Evolutionary conservation across 139 green algal genomes (phyloP).

Genomic region (Gonium pectorale): DNA sequence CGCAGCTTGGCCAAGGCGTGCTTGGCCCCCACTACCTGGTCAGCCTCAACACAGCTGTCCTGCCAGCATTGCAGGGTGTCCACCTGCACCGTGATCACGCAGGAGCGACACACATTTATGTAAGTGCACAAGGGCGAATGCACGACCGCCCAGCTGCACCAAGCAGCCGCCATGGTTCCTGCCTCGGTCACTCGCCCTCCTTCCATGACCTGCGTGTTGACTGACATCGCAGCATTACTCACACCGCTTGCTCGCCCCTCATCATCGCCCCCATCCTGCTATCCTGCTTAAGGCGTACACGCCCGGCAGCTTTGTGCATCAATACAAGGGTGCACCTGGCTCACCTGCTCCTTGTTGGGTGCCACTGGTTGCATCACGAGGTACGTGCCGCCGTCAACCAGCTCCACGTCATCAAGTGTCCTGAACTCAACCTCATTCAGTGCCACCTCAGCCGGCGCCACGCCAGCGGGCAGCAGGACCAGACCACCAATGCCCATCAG

Average conservation of each 20-base stretch:
- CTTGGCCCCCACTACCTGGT: neutral
- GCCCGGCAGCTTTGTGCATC: neutral
- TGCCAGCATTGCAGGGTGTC: neutral
- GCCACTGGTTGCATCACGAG: neutral
- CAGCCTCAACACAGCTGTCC: neutral
- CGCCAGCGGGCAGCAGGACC: neutral
- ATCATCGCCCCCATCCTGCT: neutral
- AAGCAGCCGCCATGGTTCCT: neutral
- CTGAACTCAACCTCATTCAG: neutral
- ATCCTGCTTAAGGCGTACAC: neutral
- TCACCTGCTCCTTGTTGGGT: neutral
- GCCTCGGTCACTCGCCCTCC: neutral
- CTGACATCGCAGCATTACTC: neutral
- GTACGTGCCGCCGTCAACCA: neutral
- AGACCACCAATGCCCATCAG: neutral
- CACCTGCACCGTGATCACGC: too few species aligned
- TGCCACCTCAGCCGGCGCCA: neutral
- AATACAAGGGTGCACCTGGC: too few species aligned
- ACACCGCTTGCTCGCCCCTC: neutral
- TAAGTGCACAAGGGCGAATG: too few species aligned
- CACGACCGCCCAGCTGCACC: too few species aligned
- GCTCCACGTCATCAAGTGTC: neutral
- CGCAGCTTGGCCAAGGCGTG: neutral
- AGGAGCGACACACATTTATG: too few species aligned
- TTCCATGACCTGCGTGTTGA: neutral